A percentile compares a stretch with the other conserved stretches of the same genome.
These are phyloP conservation scores for Cladosporium sp. DNA, from an alignment of 2,329 filamentous ascomycete species.

Conservation along the genomic window DNA sequence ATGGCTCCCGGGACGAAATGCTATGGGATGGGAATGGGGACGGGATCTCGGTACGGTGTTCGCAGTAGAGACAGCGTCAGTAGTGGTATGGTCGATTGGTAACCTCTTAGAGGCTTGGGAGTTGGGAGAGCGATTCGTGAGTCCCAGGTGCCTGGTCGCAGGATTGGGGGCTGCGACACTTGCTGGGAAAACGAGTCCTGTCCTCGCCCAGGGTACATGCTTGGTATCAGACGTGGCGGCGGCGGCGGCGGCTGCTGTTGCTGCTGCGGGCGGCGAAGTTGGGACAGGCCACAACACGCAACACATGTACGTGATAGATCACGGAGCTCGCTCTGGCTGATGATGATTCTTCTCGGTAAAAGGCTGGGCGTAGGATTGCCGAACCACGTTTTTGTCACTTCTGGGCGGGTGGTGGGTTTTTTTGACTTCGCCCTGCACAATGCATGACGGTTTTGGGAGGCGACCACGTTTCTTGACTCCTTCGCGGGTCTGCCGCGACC, in stretches of 20 bases:
- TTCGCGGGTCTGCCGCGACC: neutral
- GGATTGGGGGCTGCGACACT: neutral
- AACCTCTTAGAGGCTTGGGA: neutral
- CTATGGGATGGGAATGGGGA: neutral
- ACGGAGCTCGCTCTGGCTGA: neutral
- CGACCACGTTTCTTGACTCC: constrained; percentile 13
- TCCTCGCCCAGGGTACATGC: too few relatives aligned
- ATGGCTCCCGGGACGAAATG: neutral
- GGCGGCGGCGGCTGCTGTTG: too few relatives aligned
- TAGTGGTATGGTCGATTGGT: neutral
- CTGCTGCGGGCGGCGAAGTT: too few relatives aligned
- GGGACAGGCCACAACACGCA: neutral
- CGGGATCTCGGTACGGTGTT: constrained; percentile 2
- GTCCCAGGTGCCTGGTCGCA: constrained; percentile 7
- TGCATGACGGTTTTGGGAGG: constrained; percentile 10
- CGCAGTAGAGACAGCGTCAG: neutral
- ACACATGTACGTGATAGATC: neutral
- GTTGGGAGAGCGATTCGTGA: neutral
- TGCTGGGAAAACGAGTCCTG: neutral
- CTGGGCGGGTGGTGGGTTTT: neutral
- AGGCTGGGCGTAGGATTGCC: neutral
- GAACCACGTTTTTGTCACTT: constrained; percentile 6
- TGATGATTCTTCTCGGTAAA: neutral
- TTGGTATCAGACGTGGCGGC: too few relatives aligned
- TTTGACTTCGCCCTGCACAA: constrained; percentile 11